These are phyloP conservation scores for Alopecurus myosuroides DNA, from an alignment of 176 grass and related monocot genomes.

Conservation along the genomic window DNA sequence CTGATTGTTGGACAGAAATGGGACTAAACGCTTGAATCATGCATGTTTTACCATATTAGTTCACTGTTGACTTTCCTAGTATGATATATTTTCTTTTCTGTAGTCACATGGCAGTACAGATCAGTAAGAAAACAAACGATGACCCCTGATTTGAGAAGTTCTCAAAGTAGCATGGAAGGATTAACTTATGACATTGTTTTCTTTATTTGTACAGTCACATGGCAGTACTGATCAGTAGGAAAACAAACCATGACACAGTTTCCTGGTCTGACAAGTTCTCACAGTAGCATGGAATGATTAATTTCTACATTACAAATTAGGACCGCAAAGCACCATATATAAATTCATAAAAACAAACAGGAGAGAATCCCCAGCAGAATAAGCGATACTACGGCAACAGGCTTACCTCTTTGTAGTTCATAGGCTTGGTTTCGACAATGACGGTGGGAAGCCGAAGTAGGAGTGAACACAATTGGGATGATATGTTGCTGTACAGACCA, in stretches of 20 bases:
- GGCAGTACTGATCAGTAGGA: background rate
- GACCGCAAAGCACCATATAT: background rate
- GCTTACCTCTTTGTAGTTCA: slow-evolving; percentile 4
- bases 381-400: background rate
- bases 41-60: too few species aligned
- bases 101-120: too few species aligned
- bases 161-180: too few species aligned
- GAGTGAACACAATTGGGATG: background rate
- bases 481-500: background rate
- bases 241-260: background rate
- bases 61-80: background rate
- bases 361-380: background rate
- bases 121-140: too few species aligned
- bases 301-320: background rate
- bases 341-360: background rate
- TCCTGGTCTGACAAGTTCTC: background rate
- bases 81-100: too few species aligned
- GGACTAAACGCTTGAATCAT: too few species aligned
- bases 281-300: background rate
- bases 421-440: background rate
- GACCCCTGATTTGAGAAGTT: too few species aligned
- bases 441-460: background rate
- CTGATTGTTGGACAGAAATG: background rate
- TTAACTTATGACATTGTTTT: too few species aligned
- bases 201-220: background rate